Conservation (phyloP, 2,329 filamentous ascomycete genomes). For the Chalaropsis thielavioides region DNA sequence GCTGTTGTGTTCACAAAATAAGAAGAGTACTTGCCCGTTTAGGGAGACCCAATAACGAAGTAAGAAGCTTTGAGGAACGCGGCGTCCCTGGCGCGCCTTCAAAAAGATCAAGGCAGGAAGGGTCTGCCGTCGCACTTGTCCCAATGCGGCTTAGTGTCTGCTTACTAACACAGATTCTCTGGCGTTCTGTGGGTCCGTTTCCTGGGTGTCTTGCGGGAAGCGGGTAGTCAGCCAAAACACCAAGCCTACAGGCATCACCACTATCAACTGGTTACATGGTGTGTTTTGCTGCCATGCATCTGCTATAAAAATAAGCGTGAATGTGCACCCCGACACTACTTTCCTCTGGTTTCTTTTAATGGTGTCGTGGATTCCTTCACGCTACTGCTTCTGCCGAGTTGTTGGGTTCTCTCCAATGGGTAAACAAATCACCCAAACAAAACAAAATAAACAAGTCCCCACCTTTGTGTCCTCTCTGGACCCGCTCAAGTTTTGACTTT, state of each 20-base stretch:
- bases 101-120: conserved; percentile 1
- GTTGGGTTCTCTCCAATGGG: background rate
- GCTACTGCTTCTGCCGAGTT: no score
- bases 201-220: background rate
- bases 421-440: background rate
- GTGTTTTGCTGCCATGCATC: background rate
- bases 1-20: conserved; percentile 1
- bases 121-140: background rate
- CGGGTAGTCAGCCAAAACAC: background rate
- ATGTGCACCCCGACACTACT: no score
- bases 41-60: background rate
- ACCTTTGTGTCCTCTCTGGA: background rate
- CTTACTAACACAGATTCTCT: background rate
- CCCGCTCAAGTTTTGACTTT: no score
- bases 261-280: background rate
- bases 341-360: no score
- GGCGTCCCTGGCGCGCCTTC: conserved; percentile 7
- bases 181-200: background rate
- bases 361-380: no score
- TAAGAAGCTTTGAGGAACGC: conserved; percentile 8
- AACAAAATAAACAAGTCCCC: background rate
- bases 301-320: background rate
- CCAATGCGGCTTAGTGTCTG: conserved; percentile 7
- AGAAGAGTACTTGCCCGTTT: conserved; percentile 10
- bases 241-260: background rate